Percentiles rank a stretch among this genome's conserved stretches.
phyloP scores from a whole-genome alignment of 1,139 yeast species.

The Taphrina confusa region DNA sequence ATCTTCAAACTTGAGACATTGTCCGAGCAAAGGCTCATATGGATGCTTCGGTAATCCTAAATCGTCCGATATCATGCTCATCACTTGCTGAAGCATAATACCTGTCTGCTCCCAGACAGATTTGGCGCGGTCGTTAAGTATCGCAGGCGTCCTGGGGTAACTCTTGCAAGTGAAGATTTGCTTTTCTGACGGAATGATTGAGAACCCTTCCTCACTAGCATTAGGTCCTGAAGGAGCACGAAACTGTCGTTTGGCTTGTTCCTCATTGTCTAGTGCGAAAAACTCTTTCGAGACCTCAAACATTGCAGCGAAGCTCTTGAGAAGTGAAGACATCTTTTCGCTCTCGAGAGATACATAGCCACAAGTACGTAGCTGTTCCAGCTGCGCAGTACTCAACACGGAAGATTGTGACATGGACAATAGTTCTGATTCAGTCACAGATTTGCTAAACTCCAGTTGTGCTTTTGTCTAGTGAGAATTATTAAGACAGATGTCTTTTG shows the following conservation, averaged over 20 bases:
- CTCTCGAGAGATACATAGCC: conserved; percentile 4
- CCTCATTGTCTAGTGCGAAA: neutral
- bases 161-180: conserved; percentile 13
- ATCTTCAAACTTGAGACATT: conserved; percentile 4
- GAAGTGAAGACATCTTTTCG: neutral
- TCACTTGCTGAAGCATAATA: neutral
- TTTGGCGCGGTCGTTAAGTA: neutral
- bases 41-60: neutral
- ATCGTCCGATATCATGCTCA: neutral
- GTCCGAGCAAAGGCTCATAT: neutral
- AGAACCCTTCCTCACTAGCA: conserved; percentile 22
- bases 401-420: no score
- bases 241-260: neutral
- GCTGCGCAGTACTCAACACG: neutral
- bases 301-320: neutral
- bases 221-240: conserved; percentile 6
- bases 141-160: neutral
- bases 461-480: no score
- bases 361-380: neutral
- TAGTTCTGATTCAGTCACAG: no score
- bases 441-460: no score
- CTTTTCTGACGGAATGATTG: conserved; percentile 8
- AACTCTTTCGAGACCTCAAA: conserved; percentile 1
- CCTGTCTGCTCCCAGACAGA: conserved; percentile 12
- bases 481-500: no score